A percentile compares a stretch with the other conserved stretches of the same genome.
These are phyloP conservation scores for Hysterangium stoloniferum DNA, from an alignment of 768 basidiomycete genomes.

Conservation along the genomic window DNA sequence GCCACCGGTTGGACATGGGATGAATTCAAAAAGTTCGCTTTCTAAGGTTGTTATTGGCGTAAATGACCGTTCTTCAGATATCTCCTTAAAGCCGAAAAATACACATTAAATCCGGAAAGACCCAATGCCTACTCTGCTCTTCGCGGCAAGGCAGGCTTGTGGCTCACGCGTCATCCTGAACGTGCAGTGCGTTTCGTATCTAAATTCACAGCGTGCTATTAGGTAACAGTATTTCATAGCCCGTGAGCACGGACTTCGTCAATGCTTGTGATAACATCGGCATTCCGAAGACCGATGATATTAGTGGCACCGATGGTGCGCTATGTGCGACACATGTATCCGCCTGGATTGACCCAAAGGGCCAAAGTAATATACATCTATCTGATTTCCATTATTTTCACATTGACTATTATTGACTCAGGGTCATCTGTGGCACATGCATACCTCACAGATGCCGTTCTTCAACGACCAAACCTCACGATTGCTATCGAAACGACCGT, in stretches of 20 bases:
- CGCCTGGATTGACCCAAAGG: slow-evolving; percentile 15
- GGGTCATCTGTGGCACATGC: slow-evolving; percentile 23
- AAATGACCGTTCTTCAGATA: slow-evolving; percentile 17
- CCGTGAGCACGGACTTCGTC: neutral
- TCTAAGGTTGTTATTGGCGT: neutral
- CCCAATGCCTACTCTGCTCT: neutral
- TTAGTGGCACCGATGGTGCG: slow-evolving; percentile 15
- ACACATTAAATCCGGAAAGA: slow-evolving; percentile 7
- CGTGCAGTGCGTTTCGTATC: slow-evolving; percentile 1
- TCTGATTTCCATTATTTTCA: neutral
- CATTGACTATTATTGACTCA: neutral
- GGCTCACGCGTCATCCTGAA: neutral
- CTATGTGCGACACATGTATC: slow-evolving; percentile 13
- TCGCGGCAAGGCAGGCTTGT: slow-evolving; percentile 12
- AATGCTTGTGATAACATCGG: slow-evolving; percentile 3
- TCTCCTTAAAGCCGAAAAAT: slow-evolving; percentile 17
- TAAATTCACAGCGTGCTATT: neutral
- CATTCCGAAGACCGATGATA: slow-evolving; percentile 13
- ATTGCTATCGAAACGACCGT: slow-evolving; percentile 15
- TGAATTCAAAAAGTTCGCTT: slow-evolving; percentile 10
- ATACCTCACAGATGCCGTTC: slow-evolving; percentile 19
- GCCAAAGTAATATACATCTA: slow-evolving; percentile 14
- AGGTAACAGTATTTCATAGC: neutral
- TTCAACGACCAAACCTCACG: slow-evolving; percentile 20
- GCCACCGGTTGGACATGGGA: slow-evolving; percentile 20